phyloP scores from a whole-genome alignment of 768 basidiomycete species.

The Calocybe cyanea region DNA sequence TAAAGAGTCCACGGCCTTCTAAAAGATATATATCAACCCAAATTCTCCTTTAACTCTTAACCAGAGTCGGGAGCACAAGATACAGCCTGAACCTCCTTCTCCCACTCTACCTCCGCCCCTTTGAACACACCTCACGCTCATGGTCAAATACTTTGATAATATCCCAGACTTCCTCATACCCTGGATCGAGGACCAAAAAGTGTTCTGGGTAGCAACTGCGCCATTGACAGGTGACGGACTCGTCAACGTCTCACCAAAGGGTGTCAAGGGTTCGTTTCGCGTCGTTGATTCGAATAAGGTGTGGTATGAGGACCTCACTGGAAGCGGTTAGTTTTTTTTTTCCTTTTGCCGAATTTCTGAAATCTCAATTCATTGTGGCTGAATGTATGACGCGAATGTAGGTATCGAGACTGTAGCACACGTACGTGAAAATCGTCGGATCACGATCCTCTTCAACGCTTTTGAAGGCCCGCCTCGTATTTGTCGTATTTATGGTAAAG shows the following conservation, averaged over 20 bases:
- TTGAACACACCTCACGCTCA: no score
- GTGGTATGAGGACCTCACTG: conserved; percentile 76
- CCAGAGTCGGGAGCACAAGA: no score
- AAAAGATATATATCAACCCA: no score
- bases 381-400: no score
- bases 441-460: conserved; percentile 59
- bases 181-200: conserved; percentile 60
- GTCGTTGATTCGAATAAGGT: conserved; percentile 47
- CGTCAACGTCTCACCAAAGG: conserved; percentile 69
- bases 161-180: conserved; percentile 49
- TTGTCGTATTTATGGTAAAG: conserved; percentile 54
- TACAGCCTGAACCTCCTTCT: no score
- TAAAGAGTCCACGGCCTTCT: no score
- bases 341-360: not conserved
- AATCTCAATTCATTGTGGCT: no score
- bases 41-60: no score
- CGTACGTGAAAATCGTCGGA: conserved; percentile 56
- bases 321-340: conserved; percentile 47
- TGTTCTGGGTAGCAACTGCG: conserved; percentile 72
- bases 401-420: conserved; percentile 43
- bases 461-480: conserved; percentile 61
- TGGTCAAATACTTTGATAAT: conserved; percentile 56
- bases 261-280: conserved; percentile 57
- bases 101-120: no score
- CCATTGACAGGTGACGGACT: conserved; percentile 55